Base-by-base conservation (phyloP, 177 flowering plant species). In the Telopea speciosissima region DNA sequence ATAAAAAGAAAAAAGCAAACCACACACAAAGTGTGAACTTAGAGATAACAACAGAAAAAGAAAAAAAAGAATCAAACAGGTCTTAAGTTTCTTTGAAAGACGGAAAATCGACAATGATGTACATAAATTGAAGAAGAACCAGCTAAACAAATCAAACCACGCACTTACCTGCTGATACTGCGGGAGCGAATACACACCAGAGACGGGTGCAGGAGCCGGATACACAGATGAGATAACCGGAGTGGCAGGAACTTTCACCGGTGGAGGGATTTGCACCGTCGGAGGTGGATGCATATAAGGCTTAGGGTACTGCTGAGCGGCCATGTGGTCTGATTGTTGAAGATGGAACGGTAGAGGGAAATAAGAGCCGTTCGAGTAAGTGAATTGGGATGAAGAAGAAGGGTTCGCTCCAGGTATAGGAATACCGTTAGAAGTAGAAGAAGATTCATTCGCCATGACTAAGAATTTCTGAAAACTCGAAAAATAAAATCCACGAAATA, bases 321-420 rank as follows among this genome's bases (percentile, higher is more conserved):
- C 62, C 66, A 59, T 17, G 12, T 75, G 69, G 68, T 77, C 77
- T 25, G 80, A 61, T 68, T 90, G 94, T 76, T 93, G 98, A 69
- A 90, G 93, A 73, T 94, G 98, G 52, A 92, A 94, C 21, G 98
- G 97, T 68, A 87, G 67, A 33, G 98, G 96, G 62, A 90, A 92
- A 74, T 90, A 88, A 26, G 91, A 79, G 1, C 74, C 75, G 78
- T 72, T 86, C 1, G 93, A 36, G 76, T 90, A 94, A 12, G 95
- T 86, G 81, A 79, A 92, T 66, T 92, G 97, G 1, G 88, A 78
- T 2, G 96, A 72, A 7, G 82, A 62, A 24, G 88, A 79, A 16
- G 84, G 44, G 14, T 82, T 49, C 54, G 17, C 14, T 2, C 54
- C 54, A 12, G 54, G 54, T 49, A 49, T 12, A 49, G 14, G 3